Evolutionary conservation across 148 eudicot species (phyloP).

Genomic region (Rhododendron williamsianum): DNA sequence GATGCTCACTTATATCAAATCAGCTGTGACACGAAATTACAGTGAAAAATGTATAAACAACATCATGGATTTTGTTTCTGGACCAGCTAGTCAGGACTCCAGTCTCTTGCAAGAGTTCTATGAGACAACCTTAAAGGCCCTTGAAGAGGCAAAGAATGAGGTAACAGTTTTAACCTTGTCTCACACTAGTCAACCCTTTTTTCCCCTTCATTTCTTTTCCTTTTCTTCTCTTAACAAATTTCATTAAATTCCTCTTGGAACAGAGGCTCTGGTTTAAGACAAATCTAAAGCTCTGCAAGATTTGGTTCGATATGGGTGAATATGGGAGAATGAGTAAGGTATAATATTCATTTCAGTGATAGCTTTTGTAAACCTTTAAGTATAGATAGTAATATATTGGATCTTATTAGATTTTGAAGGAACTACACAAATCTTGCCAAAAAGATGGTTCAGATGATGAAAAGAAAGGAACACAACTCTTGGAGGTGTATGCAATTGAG

Average conservation of each 20-base stretch:
- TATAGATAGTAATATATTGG: not conserved
- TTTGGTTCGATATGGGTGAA: slow-evolving; percentile 98
- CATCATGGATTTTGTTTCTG: slow-evolving; percentile 98
- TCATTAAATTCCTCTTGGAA: not conserved
- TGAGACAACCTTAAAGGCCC: slow-evolving; percentile 86
- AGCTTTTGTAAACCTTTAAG: not conserved
- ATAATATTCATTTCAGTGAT: not conserved
- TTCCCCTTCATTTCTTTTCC: not conserved
- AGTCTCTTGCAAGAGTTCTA: slow-evolving; percentile 86
- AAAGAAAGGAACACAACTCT: slow-evolving; percentile 93
- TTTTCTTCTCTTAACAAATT: not conserved
- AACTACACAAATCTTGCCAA: slow-evolving; percentile 93
- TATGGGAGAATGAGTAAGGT: slow-evolving; percentile 99
- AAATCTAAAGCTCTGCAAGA: slow-evolving; percentile 94
- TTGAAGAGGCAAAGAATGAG: slow-evolving; percentile 99
- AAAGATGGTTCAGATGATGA: slow-evolving; percentile 97
- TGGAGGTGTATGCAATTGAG: slow-evolving; percentile 98
- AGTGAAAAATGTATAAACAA: slow-evolving; percentile 98
- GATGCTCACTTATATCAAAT: slow-evolving; percentile 91
- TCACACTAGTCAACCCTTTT: not conserved
- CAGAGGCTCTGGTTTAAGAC: slow-evolving; percentile 99
- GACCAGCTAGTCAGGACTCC: slow-evolving; percentile 90
- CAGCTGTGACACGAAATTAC: slow-evolving; percentile 93
- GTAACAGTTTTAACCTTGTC: slow-evolving; percentile 25
- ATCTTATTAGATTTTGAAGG: slow-evolving; percentile 75